Percentiles rank a stretch among this genome's conserved stretches.
These are phyloP conservation scores for Giardia muris DNA, from an alignment of 208 protist species.

Conservation along the genomic window DNA sequence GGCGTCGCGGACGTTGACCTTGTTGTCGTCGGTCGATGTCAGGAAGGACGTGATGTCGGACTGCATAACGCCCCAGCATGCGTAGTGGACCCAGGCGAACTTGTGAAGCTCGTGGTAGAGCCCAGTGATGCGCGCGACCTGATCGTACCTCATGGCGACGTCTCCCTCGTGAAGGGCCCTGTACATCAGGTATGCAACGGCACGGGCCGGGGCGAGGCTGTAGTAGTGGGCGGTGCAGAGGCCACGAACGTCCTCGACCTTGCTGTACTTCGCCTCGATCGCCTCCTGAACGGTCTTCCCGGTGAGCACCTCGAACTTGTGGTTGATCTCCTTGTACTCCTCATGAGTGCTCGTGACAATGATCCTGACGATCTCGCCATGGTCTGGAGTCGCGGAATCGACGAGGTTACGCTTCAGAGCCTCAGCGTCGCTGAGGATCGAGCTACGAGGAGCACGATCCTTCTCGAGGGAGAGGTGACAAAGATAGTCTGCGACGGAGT, in stretches of 20 bases:
- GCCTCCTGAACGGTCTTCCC: background rate
- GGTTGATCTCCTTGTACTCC: constrained; percentile 4
- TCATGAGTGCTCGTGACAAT: background rate
- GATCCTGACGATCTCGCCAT: background rate
- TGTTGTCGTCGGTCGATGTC: background rate
- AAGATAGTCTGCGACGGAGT: background rate
- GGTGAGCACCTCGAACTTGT: background rate
- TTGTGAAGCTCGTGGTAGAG: background rate
- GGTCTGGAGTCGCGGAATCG: background rate
- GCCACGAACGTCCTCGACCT: background rate
- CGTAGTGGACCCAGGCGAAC: constrained; percentile 8
- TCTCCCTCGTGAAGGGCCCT: background rate
- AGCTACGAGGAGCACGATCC: background rate
- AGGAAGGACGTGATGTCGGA: background rate
- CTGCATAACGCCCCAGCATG: background rate
- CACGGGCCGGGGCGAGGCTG: background rate
- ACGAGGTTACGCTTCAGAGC: background rate
- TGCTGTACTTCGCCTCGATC: background rate
- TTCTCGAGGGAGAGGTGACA: background rate
- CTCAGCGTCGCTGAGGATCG: background rate
- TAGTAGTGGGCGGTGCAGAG: background rate
- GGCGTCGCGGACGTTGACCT: background rate
- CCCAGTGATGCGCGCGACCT: background rate
- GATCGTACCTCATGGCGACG: background rate
- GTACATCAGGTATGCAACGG: background rate